Evolutionary conservation across 768 basidiomycete species (phyloP), one percentile per base, ranked within the genome.

Genomic region (Lyophyllum semitale): DNA sequence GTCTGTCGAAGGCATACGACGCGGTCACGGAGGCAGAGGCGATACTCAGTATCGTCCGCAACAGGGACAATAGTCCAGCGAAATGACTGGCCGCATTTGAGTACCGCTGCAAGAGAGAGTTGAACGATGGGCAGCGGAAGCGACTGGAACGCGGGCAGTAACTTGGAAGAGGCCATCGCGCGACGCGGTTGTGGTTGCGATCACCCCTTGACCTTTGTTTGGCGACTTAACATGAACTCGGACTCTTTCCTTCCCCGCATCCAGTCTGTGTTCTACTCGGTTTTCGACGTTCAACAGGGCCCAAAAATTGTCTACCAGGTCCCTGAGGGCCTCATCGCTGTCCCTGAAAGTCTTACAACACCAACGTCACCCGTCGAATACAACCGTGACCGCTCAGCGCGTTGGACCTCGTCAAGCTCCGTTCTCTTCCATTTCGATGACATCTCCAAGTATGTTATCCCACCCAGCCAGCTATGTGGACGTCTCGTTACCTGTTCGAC

Each of bases 391-490:
- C 25, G 65, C 80, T 84, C 12, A 73, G 81, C 51, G 59, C 77
- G 80, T 33, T 75, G 82, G 22, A 63, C 69, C n/a, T 81, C 85
- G 11, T 57, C 81, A 23, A 79, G 71, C 54, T 75, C 78, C 23
- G 73, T 73, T 13, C 77, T 98, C 17, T 92, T 99, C 73, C 87
- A 93, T 66, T 97, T 98, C 64, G 84, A 87, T 49, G 89, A 93
- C 61, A 89, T 98, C 52, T 91, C 92, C 17, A 94, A 90, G 71
- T 98, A 94, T 77, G 87, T 98, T 26, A 95, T 99, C 50, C 96
- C 97, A 2, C 88, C 85, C 15, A 85, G 85, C 52, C 81, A 88
- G 8, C 76, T 98, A 12, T 96, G 93, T 62, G 93, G 93, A 17
- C 82, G 93, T 57, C 83, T 99, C 20, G 90, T 98, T 43, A 93